Evolutionary conservation across 2,329 filamentous ascomycete species (phyloP), one percentile per base, ranked within the genome.

Genomic region (Colletotrichum euphorbiae): DNA sequence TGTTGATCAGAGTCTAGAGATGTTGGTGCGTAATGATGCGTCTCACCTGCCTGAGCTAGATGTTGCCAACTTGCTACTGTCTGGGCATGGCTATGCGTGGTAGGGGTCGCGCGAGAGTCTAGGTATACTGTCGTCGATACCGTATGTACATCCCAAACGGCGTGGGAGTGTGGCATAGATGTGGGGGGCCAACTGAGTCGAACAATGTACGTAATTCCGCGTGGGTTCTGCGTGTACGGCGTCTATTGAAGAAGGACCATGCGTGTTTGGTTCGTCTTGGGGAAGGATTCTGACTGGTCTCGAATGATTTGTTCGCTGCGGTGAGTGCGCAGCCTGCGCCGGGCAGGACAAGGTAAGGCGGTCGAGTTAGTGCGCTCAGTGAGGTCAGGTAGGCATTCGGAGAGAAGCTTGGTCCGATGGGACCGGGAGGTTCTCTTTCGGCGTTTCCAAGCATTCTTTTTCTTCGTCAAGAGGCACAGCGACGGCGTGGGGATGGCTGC

Each of bases 141-240:
- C 21, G 42, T 28, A 42, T 19, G 28, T 17, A 46, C 17, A 61
- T 13, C 24, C 48, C 43, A 51, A 21, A 31, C n/a, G 19, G 19
- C 28, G 51, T 24, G 51, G 52, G 48, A 40, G 51, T 38, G 59
- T 63, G 43, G 36, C 50, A 50, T 21, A 42, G 50, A 43, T 55
- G 63, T 62, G 63, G 58, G 63, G 63, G 58, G 58, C 59, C n/a
- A 19, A 46, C 59, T 57, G 58, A 67, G 63, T 62, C 42, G 58
- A 67, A 55, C 21, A 13, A 12, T 57, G 38, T 56, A 57, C 58
- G 43, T 67, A 62, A 57, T 42, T 43, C 42, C 11, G 33, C 21
- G 60, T 56, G 40, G 40, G 12, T 50, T 60, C 45, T 40, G 48
- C 42, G 48, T 55, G 46, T 52, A 42, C 28, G 40, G 45, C 45